Evolutionary conservation across 2,329 filamentous ascomycete genomes (phyloP).

Genomic region (Arthroderma sp.): DNA sequence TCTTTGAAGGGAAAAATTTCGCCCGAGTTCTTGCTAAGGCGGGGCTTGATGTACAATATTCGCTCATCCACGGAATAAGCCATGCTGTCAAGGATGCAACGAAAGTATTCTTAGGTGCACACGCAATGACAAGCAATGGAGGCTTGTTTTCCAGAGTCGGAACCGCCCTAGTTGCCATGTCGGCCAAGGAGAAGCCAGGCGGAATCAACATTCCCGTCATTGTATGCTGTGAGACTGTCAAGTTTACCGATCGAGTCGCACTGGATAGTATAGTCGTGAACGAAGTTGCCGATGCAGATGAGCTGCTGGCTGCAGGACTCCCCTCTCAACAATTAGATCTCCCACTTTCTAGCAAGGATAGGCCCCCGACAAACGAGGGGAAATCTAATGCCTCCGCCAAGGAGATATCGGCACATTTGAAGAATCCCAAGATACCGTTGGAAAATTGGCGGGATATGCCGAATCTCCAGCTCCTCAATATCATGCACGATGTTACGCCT

Average conservation of each 20-base stretch:
- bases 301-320: constrained; percentile 34
- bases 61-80: constrained; percentile 62
- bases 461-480: constrained; percentile 51
- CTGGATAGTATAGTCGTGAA: constrained; percentile 90
- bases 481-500: constrained; percentile 87
- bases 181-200: constrained; percentile 49
- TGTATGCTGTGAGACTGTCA: constrained; percentile 86
- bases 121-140: constrained; percentile 93
- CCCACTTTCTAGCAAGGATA: constrained; percentile 6
- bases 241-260: constrained; percentile 81
- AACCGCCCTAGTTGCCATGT: constrained; percentile 74
- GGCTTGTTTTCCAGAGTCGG: constrained; percentile 77
- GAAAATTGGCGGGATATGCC: constrained; percentile 45
- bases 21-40: constrained; percentile 56
- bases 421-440: constrained; percentile 25
- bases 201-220: constrained; percentile 62
- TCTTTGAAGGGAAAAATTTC: constrained; percentile 57
- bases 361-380: constrained; percentile 18
- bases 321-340: constrained; percentile 7
- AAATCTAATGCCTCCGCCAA: constrained; percentile 15
- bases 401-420: constrained; percentile 1
- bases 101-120: constrained; percentile 71
- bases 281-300: constrained; percentile 68
- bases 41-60: constrained; percentile 68
- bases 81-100: constrained; percentile 59